phyloP scores from a whole-genome alignment of 805 yeast genomes.

The Wickerhamiella alocasiicola region DNA sequence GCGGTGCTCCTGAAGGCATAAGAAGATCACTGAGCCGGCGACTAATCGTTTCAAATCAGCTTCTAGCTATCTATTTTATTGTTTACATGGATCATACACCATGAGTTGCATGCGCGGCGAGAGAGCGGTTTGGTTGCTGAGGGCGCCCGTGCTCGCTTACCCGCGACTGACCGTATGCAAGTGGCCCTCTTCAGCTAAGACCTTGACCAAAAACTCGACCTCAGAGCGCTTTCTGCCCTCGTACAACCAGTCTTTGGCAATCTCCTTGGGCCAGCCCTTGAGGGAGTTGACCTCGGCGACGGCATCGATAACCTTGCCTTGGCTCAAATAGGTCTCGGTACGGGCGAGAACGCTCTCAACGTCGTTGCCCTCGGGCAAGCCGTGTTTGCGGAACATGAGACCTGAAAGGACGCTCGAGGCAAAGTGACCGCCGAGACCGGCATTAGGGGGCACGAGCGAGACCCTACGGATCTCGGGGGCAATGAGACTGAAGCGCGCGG shows the following conservation, averaged over 20 bases:
- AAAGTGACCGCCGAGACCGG: conserved; percentile 87
- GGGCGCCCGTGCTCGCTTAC: no score
- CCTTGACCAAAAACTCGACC: conserved; percentile 62
- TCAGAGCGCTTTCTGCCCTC: conserved; percentile 86
- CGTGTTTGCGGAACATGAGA: conserved; percentile 64
- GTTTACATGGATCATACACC: no score
- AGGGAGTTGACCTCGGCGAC: conserved; percentile 83
- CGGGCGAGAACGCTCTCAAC: conserved; percentile 81
- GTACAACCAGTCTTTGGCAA: conserved; percentile 83
- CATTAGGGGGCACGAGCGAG: conserved; percentile 82
- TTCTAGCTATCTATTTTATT: no score
- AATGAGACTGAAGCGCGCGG: conserved; percentile 66
- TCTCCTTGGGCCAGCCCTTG: conserved; percentile 84
- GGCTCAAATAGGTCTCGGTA: conserved; percentile 59
- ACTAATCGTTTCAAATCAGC: no score
- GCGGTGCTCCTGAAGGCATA: no score
- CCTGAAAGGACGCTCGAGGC: conserved; percentile 67
- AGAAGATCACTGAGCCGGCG: no score
- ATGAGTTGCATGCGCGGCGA: no score
- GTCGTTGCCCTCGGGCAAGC: conserved; percentile 69
- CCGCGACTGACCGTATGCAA: conserved; percentile 17
- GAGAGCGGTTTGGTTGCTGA: no score
- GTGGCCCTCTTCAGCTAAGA: conserved; percentile 29
- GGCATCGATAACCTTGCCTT: conserved; percentile 73
- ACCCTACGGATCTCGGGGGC: conserved; percentile 81